phyloP scores from a whole-genome alignment of 2,329 filamentous ascomycete species.

The Fusarium tjaetaba region DNA sequence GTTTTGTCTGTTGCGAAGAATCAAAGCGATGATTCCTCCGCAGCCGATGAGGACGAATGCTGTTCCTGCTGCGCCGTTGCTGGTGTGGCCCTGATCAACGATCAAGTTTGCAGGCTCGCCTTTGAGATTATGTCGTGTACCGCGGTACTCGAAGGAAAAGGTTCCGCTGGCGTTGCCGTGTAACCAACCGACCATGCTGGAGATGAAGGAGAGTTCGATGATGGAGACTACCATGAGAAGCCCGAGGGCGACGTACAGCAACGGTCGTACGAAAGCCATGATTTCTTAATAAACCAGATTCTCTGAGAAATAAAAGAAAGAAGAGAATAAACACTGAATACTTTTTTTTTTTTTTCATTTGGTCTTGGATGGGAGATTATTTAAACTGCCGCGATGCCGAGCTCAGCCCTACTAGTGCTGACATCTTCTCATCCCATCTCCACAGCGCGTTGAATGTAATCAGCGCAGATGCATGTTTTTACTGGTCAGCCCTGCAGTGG shows the following conservation, averaged over 20 bases:
- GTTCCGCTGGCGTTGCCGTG: slow-evolving; percentile 39
- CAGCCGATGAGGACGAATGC: slow-evolving; percentile 42
- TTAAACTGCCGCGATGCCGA: slow-evolving; percentile 10
- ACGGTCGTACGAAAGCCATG: slow-evolving; percentile 5
- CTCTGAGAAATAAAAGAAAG: neutral
- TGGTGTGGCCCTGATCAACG: slow-evolving; percentile 43
- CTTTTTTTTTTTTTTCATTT: too few species aligned
- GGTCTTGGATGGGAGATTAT: neutral
- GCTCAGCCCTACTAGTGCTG: slow-evolving; percentile 29
- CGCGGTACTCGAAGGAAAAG: slow-evolving; percentile 28
- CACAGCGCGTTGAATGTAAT: neutral
- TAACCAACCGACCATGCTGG: slow-evolving; percentile 43
- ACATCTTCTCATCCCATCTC: slow-evolving; percentile 1
- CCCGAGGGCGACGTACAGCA: slow-evolving; percentile 38
- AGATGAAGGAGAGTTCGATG: slow-evolving; percentile 44
- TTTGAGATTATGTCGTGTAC: slow-evolving; percentile 17
- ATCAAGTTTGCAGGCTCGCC: slow-evolving; percentile 41
- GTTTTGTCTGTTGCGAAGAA: slow-evolving; percentile 27
- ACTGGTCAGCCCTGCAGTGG: neutral
- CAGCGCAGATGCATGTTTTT: neutral
- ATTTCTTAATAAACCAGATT: too few species aligned
- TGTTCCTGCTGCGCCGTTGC: slow-evolving; percentile 44
- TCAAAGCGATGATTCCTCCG: slow-evolving; percentile 39
- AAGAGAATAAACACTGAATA: neutral
- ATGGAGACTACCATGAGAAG: slow-evolving; percentile 43